phyloP scores from a whole-genome alignment of 139 green algal genomes.

The Chlamydomonas schloesseri region DNA sequence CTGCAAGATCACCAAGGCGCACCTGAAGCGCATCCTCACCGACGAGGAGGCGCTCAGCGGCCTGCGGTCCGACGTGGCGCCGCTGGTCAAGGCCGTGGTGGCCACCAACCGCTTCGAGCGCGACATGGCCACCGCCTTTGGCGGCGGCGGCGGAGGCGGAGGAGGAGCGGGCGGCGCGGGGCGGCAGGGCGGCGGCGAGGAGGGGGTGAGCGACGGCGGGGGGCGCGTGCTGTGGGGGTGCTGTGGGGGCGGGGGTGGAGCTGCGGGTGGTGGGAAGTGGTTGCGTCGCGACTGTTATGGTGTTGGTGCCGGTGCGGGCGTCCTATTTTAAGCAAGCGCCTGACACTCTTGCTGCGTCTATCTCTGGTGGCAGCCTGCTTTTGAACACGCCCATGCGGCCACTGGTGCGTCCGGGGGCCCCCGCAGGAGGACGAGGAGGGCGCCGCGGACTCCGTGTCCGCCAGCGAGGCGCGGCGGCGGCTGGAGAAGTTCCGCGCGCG shows the following conservation, averaged over 20 bases:
- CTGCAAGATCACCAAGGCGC: conserved; percentile 94
- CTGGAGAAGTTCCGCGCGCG: conserved; percentile 61
- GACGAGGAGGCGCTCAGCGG: conserved; percentile 52
- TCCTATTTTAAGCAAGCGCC: no score
- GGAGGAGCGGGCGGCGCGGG: background rate
- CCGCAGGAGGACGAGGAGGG: conserved; percentile 45
- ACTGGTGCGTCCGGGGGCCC: no score
- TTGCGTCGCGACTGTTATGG: no score
- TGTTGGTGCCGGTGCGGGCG: no score
- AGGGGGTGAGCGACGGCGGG: background rate
- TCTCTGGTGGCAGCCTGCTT: no score
- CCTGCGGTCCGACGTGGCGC: conserved; percentile 6
- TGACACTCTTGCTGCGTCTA: no score
- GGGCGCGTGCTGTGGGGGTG: background rate
- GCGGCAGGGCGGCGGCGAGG: conserved; percentile 4
- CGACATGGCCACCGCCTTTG: conserved; percentile 92
- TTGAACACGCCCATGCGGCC: no score
- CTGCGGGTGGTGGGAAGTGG: background rate
- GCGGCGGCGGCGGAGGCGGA: conserved; percentile 41
- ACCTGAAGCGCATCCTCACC: conserved; percentile 87
- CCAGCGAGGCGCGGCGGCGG: conserved; percentile 62
- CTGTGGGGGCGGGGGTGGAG: background rate
- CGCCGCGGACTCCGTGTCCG: conserved; percentile 52
- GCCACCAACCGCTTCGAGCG: conserved; percentile 96
- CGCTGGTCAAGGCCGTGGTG: conserved; percentile 74